phyloP scores from a whole-genome alignment of 129 eudicot genomes.

The Centrapalus pauciflorus region DNA sequence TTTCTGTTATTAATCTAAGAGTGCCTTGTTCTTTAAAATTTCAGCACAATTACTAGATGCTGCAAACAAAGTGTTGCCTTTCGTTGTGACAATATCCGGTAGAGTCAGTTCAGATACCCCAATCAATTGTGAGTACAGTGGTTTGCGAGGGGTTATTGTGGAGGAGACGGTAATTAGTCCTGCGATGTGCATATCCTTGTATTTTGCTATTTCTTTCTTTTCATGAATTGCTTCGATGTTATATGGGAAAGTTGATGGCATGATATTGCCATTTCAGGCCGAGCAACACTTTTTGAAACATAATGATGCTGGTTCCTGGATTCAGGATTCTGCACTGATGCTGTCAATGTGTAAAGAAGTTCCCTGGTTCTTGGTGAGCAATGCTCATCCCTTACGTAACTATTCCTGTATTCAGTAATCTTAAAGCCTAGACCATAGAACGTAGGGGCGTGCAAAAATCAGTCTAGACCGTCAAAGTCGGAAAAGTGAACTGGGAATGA shows the following conservation, averaged over 20 bases:
- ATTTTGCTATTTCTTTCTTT: neutral
- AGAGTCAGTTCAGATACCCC: slow-evolving; percentile 95
- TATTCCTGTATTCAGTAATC: neutral
- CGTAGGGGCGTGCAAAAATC: no score
- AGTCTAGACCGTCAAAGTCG: no score
- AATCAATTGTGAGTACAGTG: slow-evolving; percentile 80
- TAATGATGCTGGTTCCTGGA: slow-evolving; percentile 99
- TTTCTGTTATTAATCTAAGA: neutral
- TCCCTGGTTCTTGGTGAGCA: slow-evolving; percentile 89
- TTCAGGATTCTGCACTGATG: slow-evolving; percentile 96
- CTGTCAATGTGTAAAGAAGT: slow-evolving; percentile 89
- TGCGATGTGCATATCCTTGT: neutral
- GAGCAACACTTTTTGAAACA: slow-evolving; percentile 96
- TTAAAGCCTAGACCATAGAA: neutral
- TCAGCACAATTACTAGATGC: slow-evolving; percentile 79
- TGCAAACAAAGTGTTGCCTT: slow-evolving; percentile 77
- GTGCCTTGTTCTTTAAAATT: slow-evolving; percentile 14
- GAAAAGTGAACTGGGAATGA: no score
- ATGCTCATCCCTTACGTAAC: neutral
- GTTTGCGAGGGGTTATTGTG: slow-evolving; percentile 89
- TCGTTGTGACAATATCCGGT: slow-evolving; percentile 86
- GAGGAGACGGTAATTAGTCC: slow-evolving; percentile 76
- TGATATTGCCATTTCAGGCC: slow-evolving; percentile 44
- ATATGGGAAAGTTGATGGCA: neutral
- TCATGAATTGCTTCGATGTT: neutral